Percentiles rank a stretch among this genome's conserved stretches.
phyloP scores from a whole-genome alignment of 2,329 filamentous ascomycete species.

The Aspergillus pseudotamarii region DNA sequence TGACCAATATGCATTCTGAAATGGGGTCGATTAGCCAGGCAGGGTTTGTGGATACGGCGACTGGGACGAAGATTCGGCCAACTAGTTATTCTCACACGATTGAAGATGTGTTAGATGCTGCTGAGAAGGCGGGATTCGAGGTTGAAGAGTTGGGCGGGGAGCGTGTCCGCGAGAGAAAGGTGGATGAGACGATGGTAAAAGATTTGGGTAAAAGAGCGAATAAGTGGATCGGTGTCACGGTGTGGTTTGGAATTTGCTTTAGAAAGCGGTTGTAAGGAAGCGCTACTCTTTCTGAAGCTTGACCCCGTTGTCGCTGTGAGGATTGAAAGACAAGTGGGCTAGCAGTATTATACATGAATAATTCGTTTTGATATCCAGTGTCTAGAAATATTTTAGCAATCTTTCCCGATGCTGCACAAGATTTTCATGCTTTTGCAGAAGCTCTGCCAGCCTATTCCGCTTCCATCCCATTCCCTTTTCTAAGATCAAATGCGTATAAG shows the following conservation, averaged over 20 bases:
- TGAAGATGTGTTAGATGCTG: slow-evolving; percentile 55
- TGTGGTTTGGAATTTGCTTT: slow-evolving; percentile 58
- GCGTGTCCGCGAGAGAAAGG: slow-evolving; percentile 46
- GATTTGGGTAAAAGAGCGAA: slow-evolving; percentile 61
- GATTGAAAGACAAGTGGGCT: not conserved
- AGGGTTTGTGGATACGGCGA: slow-evolving; percentile 60
- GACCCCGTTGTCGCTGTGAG: not conserved
- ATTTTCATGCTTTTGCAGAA: slow-evolving; percentile 60
- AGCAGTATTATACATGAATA: slow-evolving; percentile 20
- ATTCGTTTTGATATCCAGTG: not conserved
- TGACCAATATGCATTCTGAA: slow-evolving; percentile 71
- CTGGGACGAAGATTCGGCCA: slow-evolving; percentile 61
- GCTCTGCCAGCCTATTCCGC: slow-evolving; percentile 61
- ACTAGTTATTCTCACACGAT: slow-evolving; percentile 61
- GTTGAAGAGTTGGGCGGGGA: slow-evolving; percentile 36
- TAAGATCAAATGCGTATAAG: slow-evolving; percentile 82
- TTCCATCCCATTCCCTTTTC: slow-evolving; percentile 66
- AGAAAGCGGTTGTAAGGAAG: slow-evolving; percentile 28
- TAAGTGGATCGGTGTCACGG: slow-evolving; percentile 64
- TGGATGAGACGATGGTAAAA: slow-evolving; percentile 60
- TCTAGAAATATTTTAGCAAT: slow-evolving; percentile 57
- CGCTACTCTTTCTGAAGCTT: slow-evolving; percentile 9
- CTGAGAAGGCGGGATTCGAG: slow-evolving; percentile 49
- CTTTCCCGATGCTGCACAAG: slow-evolving; percentile 67
- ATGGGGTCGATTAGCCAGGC: slow-evolving; percentile 64